A percentile compares a stretch with the other conserved stretches of the same genome.
Evolutionary conservation across 129 eudicot genomes (phyloP).

Genomic region (Sambucus nigra): DNA sequence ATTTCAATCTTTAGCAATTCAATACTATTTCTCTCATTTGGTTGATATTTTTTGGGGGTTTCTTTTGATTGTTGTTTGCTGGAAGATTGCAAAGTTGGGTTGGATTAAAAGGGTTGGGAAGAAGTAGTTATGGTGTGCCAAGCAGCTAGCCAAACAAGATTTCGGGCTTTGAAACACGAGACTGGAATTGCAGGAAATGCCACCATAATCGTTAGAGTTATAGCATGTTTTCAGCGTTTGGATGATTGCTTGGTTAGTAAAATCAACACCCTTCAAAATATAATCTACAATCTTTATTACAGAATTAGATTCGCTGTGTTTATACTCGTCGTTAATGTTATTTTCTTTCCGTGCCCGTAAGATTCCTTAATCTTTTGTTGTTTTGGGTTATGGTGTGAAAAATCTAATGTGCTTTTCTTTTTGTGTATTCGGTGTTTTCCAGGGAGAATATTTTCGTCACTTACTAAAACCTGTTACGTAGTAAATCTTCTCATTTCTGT

Average conservation of each 20-base stretch:
- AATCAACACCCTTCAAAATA: neutral
- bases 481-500: constrained; percentile 21
- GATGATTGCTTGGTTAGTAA: constrained; percentile 85
- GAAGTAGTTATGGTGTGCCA: constrained; percentile 97
- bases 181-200: constrained; percentile 83
- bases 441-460: constrained; percentile 93
- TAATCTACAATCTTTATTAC: neutral
- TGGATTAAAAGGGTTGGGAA: constrained; percentile 36
- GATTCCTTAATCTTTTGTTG: neutral
- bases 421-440: constrained; percentile 24
- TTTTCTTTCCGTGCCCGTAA: neutral
- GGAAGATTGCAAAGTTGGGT: constrained; percentile 24
- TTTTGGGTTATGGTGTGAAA: neutral
- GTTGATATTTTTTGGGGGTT: neutral
- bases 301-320: neutral
- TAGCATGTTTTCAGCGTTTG: constrained; percentile 96
- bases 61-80: constrained; percentile 9
- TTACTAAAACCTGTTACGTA: constrained; percentile 95
- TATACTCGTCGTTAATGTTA: neutral
- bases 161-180: constrained; percentile 88
- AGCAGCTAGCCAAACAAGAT: constrained; percentile 93
- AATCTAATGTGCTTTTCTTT: constrained; percentile 15
- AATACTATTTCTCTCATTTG: neutral
- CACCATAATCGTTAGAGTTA: constrained; percentile 92
- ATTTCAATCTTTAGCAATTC: neutral